Base-by-base conservation (phyloP, 768 basidiomycete genomes). In the Butyriboletus loyo region DNA sequence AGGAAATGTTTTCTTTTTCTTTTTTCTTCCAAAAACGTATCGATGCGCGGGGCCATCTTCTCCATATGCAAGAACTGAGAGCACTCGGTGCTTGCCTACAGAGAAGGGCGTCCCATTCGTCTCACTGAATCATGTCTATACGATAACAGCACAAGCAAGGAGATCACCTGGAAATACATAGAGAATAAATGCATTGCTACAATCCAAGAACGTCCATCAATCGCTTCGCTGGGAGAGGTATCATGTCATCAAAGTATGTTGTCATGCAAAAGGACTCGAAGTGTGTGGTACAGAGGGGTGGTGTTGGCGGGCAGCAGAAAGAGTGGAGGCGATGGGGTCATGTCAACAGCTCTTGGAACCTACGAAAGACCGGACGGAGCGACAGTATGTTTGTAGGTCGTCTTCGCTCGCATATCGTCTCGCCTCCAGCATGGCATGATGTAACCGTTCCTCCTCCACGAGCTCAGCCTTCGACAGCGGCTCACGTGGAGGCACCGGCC, bases 391-490 rank as follows among this genome's bases (percentile, higher is more conserved):
- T 45, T 78, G 72, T 31, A 75, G 60, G 47, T 85, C 84, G 53
- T 85, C 81, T 36, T 73, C 68, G 9, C 77, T 75, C 24, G 78
- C 81, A 54, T 66, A 71, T 48, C 71, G 75, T 51, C 80, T 75
- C 32, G 84, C 83, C 56, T 85, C 79, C 13, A 82, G 65, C 75
- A 87, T 81, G 37, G 78, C 80, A 25, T 79, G 78, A 54, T 83
- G 78, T 36, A 83, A 67, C 31, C 85, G 74, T 56, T 83, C 79
- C 60, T 87, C 85, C 60, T 86, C 84, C 31, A 85, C 78, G 5
- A 85, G 72, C 64, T 87, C 86, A 17, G 85, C 85, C 64, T 85
- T 86, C 4, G 83, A 78, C 42, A 87, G 67, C 9, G 84, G 80
- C 46, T 86, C 85, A 46, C 82, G 77, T 7, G 73, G 66, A 22